Conservation (phyloP, 768 basidiomycete genomes). For the Podaxis sp. region DNA sequence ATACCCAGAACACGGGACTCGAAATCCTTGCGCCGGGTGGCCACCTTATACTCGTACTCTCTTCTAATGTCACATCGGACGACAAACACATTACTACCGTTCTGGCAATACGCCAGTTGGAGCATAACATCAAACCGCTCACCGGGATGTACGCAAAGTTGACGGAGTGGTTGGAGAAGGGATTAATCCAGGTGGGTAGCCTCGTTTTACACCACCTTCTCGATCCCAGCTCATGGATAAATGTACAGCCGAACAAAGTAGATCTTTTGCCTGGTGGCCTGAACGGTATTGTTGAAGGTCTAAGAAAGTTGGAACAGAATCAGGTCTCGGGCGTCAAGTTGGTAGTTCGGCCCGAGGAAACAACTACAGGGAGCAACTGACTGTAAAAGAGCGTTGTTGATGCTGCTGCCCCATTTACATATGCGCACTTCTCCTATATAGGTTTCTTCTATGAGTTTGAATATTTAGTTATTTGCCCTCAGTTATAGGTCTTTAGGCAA, state of each 20-base stretch:
- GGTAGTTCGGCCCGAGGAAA: constrained; percentile 30
- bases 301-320: constrained; percentile 37
- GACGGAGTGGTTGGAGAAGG: constrained; percentile 17
- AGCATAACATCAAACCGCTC: constrained; percentile 18
- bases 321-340: constrained; percentile 43
- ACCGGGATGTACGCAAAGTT: constrained; percentile 17
- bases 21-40: too few relatives aligned
- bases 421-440: not conserved
- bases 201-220: not conserved
- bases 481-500: not conserved
- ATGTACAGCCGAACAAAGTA: constrained; percentile 38
- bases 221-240: not conserved
- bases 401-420: not conserved
- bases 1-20: too few relatives aligned
- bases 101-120: constrained; percentile 12
- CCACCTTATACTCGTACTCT: constrained; percentile 32
- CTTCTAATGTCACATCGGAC: constrained; percentile 24
- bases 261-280: constrained; percentile 42
- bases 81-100: constrained; percentile 15
- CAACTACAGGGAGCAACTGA: not conserved
- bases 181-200: constrained; percentile 19
- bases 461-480: too few relatives aligned
- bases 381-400: not conserved
- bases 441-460: too few relatives aligned
- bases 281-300: constrained; percentile 37